phyloP scores from a whole-genome alignment of 2,329 filamentous ascomycete species.

The Sporothrix phasma region DNA sequence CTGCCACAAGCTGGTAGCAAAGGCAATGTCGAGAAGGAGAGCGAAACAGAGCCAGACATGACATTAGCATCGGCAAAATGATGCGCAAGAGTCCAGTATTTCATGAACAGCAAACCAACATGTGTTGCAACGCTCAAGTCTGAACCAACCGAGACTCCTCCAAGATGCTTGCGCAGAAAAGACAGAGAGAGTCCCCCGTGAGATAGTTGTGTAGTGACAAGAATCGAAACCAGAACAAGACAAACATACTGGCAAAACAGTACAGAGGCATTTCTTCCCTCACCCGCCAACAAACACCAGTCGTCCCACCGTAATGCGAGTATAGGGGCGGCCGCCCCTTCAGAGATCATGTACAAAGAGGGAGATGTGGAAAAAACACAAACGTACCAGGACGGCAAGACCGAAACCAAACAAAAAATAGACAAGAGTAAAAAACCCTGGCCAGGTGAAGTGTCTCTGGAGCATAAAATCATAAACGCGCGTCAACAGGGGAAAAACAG shows the following conservation, averaged over 20 bases:
- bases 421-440: not conserved
- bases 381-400: not conserved
- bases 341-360: slow-evolving; percentile 2
- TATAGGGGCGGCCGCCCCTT: slow-evolving; percentile 5
- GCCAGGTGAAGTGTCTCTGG: not conserved
- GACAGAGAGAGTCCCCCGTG: not conserved
- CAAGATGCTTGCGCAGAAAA: not conserved
- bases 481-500: not conserved
- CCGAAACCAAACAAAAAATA: not conserved
- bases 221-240: slow-evolving; percentile 4
- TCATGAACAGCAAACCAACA: not conserved
- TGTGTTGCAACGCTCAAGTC: not conserved
- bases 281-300: slow-evolving; percentile 10
- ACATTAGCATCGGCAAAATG: not conserved
- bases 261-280: not conserved
- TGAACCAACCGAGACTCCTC: not conserved
- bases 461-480: slow-evolving; percentile 5
- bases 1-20: not conserved
- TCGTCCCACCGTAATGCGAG: slow-evolving; percentile 3
- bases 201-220: not conserved
- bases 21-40: not conserved
- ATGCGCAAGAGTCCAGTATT: not conserved
- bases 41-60: not conserved
- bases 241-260: not conserved
- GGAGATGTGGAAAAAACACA: not conserved